Percentiles rank a stretch among this genome's conserved stretches.
phyloP scores from a whole-genome alignment of 345 rosid species.

The Populus pruinosa region DNA sequence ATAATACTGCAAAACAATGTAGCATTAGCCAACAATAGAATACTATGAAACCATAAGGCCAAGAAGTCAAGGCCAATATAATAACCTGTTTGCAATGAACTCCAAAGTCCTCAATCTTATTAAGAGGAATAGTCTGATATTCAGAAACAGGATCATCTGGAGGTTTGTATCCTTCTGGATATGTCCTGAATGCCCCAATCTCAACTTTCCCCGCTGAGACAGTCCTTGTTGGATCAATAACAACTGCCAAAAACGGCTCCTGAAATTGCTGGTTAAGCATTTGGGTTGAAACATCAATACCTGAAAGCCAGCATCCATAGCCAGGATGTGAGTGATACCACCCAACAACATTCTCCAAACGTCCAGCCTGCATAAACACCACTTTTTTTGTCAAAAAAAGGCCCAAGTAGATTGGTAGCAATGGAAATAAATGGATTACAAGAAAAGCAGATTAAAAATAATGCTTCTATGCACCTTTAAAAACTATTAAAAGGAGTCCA shows the following conservation, averaged over 20 bases:
- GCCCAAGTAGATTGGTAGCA: background rate
- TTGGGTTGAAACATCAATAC: conserved; percentile 96
- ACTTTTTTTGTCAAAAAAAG: background rate
- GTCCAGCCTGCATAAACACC: conserved; percentile 59
- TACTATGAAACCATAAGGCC: background rate
- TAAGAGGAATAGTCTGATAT: conserved; percentile 96
- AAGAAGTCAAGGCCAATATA: background rate
- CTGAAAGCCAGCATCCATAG: conserved; percentile 99
- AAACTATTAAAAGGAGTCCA: background rate
- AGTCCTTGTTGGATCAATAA: conserved; percentile 98
- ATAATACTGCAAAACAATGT: conserved; percentile 61
- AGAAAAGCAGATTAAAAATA: background rate
- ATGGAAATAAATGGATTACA: background rate
- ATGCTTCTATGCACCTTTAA: background rate
- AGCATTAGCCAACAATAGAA: conserved; percentile 10
- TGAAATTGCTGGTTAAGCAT: conserved; percentile 97
- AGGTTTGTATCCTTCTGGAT: conserved; percentile 87
- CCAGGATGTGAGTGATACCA: conserved; percentile 99
- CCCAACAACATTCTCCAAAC: conserved; percentile 95
- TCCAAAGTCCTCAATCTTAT: conserved; percentile 86
- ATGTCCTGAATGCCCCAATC: conserved; percentile 98
- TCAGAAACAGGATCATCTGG: conserved; percentile 76
- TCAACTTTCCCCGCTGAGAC: conserved; percentile 99
- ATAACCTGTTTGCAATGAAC: conserved; percentile 95
- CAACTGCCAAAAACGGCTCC: conserved; percentile 96